Percentiles rank a stretch among this genome's conserved stretches.
These are phyloP conservation scores for Calonectria leucothoes DNA, from an alignment of 2,329 filamentous ascomycete species.

Conservation along the genomic window DNA sequence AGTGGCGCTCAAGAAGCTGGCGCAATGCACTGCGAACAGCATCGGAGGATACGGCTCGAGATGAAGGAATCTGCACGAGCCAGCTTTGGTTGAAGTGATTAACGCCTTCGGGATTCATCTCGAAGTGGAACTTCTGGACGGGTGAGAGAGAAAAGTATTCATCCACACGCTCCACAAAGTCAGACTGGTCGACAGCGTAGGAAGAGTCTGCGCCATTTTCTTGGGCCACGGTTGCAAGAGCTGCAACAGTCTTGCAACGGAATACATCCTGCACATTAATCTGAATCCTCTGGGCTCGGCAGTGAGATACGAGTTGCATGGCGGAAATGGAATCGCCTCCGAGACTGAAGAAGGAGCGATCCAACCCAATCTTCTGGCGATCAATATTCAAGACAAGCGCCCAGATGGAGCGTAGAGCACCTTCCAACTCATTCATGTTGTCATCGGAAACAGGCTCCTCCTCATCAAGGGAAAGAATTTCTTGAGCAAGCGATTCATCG, in stretches of 20 bases:
- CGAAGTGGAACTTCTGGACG: constrained; percentile 36
- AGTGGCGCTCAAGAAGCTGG: background rate
- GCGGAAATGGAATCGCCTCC: constrained; percentile 57
- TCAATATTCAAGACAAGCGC: constrained; percentile 34
- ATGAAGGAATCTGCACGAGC: background rate
- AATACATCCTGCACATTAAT: constrained; percentile 45
- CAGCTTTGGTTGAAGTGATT: constrained; percentile 4
- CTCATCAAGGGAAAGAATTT: constrained; percentile 21
- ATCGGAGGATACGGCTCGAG: background rate
- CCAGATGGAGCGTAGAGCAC: constrained; percentile 30
- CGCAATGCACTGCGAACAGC: background rate
- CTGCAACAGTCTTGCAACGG: constrained; percentile 39
- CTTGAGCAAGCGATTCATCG: constrained; percentile 25
- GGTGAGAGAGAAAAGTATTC: constrained; percentile 29
- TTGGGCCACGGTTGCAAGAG: constrained; percentile 25
- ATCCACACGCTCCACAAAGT: constrained; percentile 11
- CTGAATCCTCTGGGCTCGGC: constrained; percentile 41
- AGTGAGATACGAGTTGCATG: constrained; percentile 47
- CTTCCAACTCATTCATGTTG: constrained; percentile 16
- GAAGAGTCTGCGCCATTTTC: constrained; percentile 16
- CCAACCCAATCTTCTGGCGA: constrained; percentile 29
- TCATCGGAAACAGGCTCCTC: background rate
- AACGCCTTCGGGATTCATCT: background rate
- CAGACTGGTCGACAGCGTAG: background rate
- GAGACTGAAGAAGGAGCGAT: constrained; percentile 49